Evolutionary conservation across 371 early-diverging fungal genomes (phyloP), one percentile per base, ranked within the genome.

Genomic region (Apophysomyces trapeziformis): DNA sequence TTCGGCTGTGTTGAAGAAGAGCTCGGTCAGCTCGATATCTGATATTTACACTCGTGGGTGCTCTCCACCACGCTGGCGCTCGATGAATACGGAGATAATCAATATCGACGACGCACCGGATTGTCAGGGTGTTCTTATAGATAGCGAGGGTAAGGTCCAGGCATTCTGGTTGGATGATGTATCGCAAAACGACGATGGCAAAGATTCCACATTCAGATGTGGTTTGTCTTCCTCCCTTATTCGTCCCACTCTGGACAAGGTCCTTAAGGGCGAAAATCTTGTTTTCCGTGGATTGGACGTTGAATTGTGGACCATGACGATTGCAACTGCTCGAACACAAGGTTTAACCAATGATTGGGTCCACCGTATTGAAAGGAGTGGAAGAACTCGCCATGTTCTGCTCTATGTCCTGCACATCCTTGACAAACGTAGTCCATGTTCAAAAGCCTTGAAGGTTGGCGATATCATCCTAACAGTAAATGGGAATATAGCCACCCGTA

Each of bases 401-500:
- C 69, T 94, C 7, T 90, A 92, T 64, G 87, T 90, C 11, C 75
- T 92, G 32, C 86, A 88, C 21, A 75, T 87, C 32, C 69, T 89
- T 64, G 83, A 85, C 32, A 70, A 79, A 38, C 75, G 77, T 11
- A 81, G 84, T 7, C 82, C 83, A 2, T 87, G 89, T 1, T 81
- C 89, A 16, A 74, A 77, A 63, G 79, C 87, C 6, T 70, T 92
- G 61, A 78, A 88, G 67, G 93, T 93, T 0, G 93, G 95, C 38
- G 98, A 97, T 70, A 74, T 96, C 32, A 82, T 97, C 14, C 76
- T 96, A n/a, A 86, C 89, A 41, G 77, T 94, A 38, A 81, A 93
- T 58, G 93, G 91, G 16, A 64, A 80, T 9, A 69, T 86, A 12
- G 87, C 93, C 2, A 90, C 90, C 7, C 77, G 90, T 4, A 88